These are phyloP conservation scores for Erodium texanum DNA, from an alignment of 441 rosid genomes.

Conservation along the genomic window DNA sequence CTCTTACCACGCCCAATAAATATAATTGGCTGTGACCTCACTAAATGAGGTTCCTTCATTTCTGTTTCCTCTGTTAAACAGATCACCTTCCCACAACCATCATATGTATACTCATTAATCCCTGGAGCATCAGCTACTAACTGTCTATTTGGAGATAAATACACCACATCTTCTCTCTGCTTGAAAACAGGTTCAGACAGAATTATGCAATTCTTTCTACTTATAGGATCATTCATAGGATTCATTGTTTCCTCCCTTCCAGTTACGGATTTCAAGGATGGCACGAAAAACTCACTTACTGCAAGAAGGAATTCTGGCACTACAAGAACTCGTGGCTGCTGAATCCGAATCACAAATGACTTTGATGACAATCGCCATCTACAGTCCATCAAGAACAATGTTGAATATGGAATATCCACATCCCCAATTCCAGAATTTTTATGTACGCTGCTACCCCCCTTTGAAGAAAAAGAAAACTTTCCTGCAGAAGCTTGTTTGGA, in stretches of 20 bases:
- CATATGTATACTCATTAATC: conserved; percentile 78
- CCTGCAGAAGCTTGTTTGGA: conserved; percentile 62
- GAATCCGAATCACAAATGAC: conserved; percentile 78
- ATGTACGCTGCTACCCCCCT: conserved; percentile 46
- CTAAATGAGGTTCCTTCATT: conserved; percentile 37
- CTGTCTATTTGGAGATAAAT: conserved; percentile 72
- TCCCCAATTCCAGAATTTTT: conserved; percentile 36
- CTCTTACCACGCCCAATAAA: conserved; percentile 86
- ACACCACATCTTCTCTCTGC: conserved; percentile 77
- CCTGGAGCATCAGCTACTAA: conserved; percentile 75
- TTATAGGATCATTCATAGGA: conserved; percentile 88
- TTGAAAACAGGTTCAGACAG: conserved; percentile 58
- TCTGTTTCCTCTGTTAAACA: conserved; percentile 51
- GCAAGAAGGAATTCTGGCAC: conserved; percentile 98
- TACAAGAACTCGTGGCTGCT: conserved; percentile 93
- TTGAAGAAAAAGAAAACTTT: conserved; percentile 42
- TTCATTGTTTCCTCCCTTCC: conserved; percentile 92
- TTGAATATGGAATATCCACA: conserved; percentile 57
- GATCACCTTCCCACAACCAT: conserved; percentile 82
- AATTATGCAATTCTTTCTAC: conserved; percentile 55
- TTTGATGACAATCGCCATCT: conserved; percentile 89
- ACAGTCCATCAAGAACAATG: conserved; percentile 93
- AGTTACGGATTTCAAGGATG: conserved; percentile 76
- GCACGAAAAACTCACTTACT: conserved; percentile 93
- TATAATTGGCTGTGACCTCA: conserved; percentile 61